Evolutionary conservation across 345 rosid species (phyloP).

Genomic region (Geranium brycei): DNA sequence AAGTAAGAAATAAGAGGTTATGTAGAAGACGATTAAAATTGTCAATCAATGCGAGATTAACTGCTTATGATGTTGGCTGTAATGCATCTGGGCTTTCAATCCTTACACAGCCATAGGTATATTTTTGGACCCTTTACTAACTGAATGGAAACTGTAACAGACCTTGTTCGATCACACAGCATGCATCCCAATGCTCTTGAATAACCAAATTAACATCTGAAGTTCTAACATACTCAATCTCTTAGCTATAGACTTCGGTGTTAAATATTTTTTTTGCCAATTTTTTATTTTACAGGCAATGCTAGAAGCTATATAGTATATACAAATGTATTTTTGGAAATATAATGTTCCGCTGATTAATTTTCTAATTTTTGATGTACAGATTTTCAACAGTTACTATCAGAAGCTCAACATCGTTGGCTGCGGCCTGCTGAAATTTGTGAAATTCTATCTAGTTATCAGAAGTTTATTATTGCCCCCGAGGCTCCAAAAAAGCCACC

Average conservation of each 20-base stretch:
- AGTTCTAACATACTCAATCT: background rate
- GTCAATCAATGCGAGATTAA: too few species aligned
- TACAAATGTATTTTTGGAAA: background rate
- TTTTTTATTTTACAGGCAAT: too few species aligned
- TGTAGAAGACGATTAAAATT: too few species aligned
- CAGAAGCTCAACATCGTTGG: constrained; percentile 88
- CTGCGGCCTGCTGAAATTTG: constrained; percentile 89
- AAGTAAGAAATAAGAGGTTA: too few species aligned
- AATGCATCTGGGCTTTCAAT: too few species aligned
- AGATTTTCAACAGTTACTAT: constrained; percentile 31
- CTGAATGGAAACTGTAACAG: too few species aligned
- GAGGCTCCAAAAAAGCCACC: constrained; percentile 72
- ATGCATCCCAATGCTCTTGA: background rate
- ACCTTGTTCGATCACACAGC: too few species aligned
- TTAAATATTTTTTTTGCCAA: too few species aligned
- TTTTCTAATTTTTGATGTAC: constrained; percentile 2
- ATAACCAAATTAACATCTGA: background rate
- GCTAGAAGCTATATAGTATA: too few species aligned
- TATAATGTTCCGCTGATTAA: background rate
- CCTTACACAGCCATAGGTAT: too few species aligned
- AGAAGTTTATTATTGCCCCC: constrained; percentile 57
- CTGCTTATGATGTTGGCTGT: too few species aligned
- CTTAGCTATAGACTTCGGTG: background rate
- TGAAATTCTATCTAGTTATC: constrained; percentile 73
- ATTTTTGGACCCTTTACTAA: too few species aligned